Conservation (phyloP, 768 basidiomycete species). For the Psilocybe cyanescens region DNA sequence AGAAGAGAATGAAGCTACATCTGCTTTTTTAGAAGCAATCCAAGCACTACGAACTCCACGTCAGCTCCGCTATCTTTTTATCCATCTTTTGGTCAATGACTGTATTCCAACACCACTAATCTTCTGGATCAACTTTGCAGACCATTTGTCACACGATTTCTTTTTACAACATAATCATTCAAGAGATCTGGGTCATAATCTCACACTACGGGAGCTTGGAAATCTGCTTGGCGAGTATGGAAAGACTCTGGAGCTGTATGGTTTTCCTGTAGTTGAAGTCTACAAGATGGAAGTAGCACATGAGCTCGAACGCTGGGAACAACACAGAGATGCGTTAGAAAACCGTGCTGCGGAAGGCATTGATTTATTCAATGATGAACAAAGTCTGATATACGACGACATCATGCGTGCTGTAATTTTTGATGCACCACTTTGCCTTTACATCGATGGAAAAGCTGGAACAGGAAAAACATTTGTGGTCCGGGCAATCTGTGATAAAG, state of each 20-base stretch:
- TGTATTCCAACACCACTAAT: too few species aligned
- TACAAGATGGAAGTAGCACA: background rate
- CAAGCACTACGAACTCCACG: too few species aligned
- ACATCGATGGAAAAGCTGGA: conserved; percentile 44
- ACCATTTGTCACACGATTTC: too few species aligned
- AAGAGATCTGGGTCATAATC: background rate
- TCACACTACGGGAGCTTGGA: conserved; percentile 2
- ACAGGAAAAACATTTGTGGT: conserved; percentile 43
- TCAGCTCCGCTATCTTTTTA: too few species aligned
- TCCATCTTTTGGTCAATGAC: too few species aligned
- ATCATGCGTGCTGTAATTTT: background rate
- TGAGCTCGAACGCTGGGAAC: conserved; percentile 16
- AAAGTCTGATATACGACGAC: background rate
- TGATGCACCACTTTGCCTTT: conserved; percentile 24
- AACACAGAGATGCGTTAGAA: background rate
- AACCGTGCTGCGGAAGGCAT: background rate
- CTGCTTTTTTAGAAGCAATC: conserved; percentile 24
- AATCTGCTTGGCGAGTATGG: conserved; percentile 17
- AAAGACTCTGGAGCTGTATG: conserved; percentile 26
- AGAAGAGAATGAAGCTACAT: conserved; percentile 18
- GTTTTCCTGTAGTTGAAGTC: conserved; percentile 30
- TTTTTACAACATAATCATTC: background rate
- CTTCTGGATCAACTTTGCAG: too few species aligned
- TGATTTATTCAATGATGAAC: background rate
- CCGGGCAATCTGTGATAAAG: conserved; percentile 33